Percentiles rank a stretch among this genome's conserved stretches.
Evolutionary conservation across 257 asterid genomes (phyloP).

Genomic region (Nicotiana tabacum): DNA sequence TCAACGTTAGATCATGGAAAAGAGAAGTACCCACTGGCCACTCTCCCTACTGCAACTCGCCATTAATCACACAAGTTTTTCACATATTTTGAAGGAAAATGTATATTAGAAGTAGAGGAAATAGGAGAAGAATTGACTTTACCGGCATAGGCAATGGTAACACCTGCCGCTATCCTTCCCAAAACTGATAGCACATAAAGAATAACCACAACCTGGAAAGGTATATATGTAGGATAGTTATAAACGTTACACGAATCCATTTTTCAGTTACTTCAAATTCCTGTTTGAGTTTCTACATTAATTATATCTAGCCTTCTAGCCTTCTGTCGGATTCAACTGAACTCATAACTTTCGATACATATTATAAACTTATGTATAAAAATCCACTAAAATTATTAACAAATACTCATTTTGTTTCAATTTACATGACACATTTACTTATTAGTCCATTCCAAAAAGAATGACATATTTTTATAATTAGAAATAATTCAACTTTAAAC

Average conservation of each 20-base stretch:
- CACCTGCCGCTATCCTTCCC: conserved; percentile 76
- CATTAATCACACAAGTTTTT: not conserved
- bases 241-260: not conserved
- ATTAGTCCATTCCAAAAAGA: too few relatives aligned
- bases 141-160: conserved; percentile 83
- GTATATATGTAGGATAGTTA: not conserved
- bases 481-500: too few relatives aligned
- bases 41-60: not conserved
- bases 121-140: conserved; percentile 1
- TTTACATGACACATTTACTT: too few relatives aligned
- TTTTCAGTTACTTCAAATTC: not conserved
- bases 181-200: conserved; percentile 77
- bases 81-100: not conserved
- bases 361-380: too few relatives aligned
- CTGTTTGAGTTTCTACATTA: not conserved
- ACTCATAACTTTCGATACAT: too few relatives aligned
- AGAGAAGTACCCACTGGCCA: not conserved
- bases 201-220: conserved; percentile 54
- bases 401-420: too few relatives aligned
- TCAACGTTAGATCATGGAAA: not conserved
- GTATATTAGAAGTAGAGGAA: not conserved
- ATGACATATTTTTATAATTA: too few relatives aligned
- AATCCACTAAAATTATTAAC: too few relatives aligned
- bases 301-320: not conserved
- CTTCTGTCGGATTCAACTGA: too few relatives aligned